Base-by-base conservation (phyloP, 805 yeast species). In the Sugiyamaella floridensis region DNA sequence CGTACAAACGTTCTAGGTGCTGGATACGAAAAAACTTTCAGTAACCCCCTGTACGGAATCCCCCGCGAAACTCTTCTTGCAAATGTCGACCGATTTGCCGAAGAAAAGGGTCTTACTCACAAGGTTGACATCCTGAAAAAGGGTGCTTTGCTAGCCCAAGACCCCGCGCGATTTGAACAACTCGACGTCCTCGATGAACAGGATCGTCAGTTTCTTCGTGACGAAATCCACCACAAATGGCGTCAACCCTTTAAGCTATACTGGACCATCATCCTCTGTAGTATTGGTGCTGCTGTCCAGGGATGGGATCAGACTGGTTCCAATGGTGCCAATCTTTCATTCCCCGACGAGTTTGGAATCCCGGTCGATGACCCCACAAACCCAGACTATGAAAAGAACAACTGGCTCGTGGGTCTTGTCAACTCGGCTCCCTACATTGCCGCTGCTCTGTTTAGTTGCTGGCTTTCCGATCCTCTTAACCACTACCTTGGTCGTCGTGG, bases 221-320 rank as follows among this genome's bases (percentile, higher is more conserved):
- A 69, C 37, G 86, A 81, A 58, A 67, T 68, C 53, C 54, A 66
- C 8, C 78, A 77, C 37, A 74, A 79, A 22, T 69, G 82, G 67
- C 55, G 61, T 19, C 85, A 71, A 34, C 69, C 70, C 10, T 41
- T 51, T 14, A 34, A 68, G 14, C 64, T 73, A 63, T 71, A 76
- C 61, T 57, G 69, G 65, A 76, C 78, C 16, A 77, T 81, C 65
- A 76, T 81, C 8, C 67, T 80, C 57, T 80, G 84, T 43, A 81
- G 86, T 1, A 71, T 82, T 71, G 81, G 85, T 43, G 79, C 80
- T 12, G 84, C 86, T 6, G 81, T 83, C 4, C 85, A 82, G 63
- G 88, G 88, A 49, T 81, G 81, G 85, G 88, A 83, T 65, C 85
- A 83, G 64, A 77, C 86, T 10, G 86, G 82, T 10, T 71, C 80